These are phyloP conservation scores for Penicillium thymicola DNA, from an alignment of 2,329 filamentous ascomycete genomes.

Conservation along the genomic window DNA sequence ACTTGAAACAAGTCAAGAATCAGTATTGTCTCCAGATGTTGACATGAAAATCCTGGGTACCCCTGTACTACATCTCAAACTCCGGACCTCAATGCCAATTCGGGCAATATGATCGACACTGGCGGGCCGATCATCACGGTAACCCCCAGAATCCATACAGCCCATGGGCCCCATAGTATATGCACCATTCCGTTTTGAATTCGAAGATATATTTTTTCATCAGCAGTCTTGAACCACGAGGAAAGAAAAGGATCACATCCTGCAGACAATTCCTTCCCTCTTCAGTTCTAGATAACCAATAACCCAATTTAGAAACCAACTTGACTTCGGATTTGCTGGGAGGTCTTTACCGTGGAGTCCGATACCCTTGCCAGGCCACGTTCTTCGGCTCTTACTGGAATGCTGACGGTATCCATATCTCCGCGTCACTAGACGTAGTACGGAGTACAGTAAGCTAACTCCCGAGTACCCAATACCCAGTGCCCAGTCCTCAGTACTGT, in stretches of 20 bases:
- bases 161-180: neutral
- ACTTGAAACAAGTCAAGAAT: neutral
- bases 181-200: neutral
- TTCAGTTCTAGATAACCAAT: no score
- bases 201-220: neutral
- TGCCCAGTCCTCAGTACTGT: no score
- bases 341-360: neutral
- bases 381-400: constrained; percentile 4
- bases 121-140: constrained; percentile 1
- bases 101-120: constrained; percentile 2
- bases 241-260: neutral
- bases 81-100: neutral
- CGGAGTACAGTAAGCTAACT: neutral
- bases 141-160: neutral
- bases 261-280: neutral
- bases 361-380: neutral
- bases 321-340: constrained; percentile 2
- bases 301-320: neutral
- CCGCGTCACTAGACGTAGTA: neutral
- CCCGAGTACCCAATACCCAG: neutral
- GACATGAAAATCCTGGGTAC: neutral
- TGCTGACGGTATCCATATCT: neutral
- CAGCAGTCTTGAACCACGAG: neutral
- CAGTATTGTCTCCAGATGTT: neutral
- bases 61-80: neutral